phyloP scores from a whole-genome alignment of 2,329 filamentous ascomycete genomes.

The Stylonectria norvegica region DNA sequence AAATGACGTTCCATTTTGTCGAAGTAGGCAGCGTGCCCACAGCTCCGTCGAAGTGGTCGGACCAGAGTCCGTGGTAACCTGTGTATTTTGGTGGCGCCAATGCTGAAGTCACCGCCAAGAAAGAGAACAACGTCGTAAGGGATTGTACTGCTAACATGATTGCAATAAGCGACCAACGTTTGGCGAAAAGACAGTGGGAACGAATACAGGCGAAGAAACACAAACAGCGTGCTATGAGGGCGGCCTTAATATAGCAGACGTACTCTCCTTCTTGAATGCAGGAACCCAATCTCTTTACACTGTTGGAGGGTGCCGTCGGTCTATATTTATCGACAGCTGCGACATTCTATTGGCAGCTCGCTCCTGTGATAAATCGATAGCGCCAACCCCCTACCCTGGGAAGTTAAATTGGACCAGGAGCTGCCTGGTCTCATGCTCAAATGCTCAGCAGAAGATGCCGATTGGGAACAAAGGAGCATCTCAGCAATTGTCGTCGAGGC shows the following conservation, averaged over 20 bases:
- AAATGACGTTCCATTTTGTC: conserved; percentile 41
- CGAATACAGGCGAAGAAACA: background rate
- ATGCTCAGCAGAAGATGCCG: background rate
- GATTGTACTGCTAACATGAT: conserved; percentile 23
- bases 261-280: background rate
- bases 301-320: background rate
- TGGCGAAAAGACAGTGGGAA: background rate
- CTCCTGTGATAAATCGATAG: background rate
- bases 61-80: conserved; percentile 40
- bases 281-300: background rate
- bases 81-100: conserved; percentile 37
- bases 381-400: background rate
- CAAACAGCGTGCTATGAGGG: background rate
- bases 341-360: background rate
- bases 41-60: conserved; percentile 41
- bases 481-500: too few relatives aligned
- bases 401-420: background rate
- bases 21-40: conserved; percentile 33
- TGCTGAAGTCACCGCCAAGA: conserved; percentile 34
- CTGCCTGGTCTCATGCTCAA: background rate
- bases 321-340: background rate
- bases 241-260: background rate
- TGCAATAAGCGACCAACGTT: background rate
- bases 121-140: conserved; percentile 27
- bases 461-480: background rate